Base-by-base conservation (phyloP, 495 filamentous ascomycete species). In the Aspergillus egyptiacus region DNA sequence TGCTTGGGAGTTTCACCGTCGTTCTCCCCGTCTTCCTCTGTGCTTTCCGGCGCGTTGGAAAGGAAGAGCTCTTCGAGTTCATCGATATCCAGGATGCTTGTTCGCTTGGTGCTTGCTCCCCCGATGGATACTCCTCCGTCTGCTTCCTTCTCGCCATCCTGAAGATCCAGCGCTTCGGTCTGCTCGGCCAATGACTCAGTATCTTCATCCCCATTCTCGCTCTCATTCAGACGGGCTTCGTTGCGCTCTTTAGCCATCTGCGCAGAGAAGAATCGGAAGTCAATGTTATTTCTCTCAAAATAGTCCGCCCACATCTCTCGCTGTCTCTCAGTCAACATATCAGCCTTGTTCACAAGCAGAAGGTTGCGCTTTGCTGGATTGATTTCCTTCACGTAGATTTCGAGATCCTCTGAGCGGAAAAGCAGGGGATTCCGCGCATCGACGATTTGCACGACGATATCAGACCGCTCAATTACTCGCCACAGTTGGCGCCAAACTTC, bases 401-500 rank as follows among this genome's bases (percentile, higher is more conserved):
- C 94, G 40, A 99, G 66, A 70, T 97, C 94, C 61, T 95, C 91
- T 9, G 83, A 95, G 13, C 94, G 81, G 70, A 97, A 99, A 57
- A 96, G 77, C 9, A 97, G 73, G 5, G 94, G 94, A 67, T 96
- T 95, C 52, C 94, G 75, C 5, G 94, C 94, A 73, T 99, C 94
- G 53, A 97, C 94, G 71, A 99, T 99, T 74, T 99, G 94, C 37
- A 97, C 93, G 2, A 99, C 80, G 19, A 99, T 70, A 66, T 99
- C 93, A 7, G 88, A 95, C 19, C 94, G 79, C 72, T 99, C 94
- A 57, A 99, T 95, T 39, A 99, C 94, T 69, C 94, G 80, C 94
- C 94, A 99, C 56, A 99, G 61, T 66, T 99, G 94, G 62, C 94
- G 80, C 94, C 94, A 99, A 39, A 99, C 91, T 65, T 99, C 94